phyloP scores from a whole-genome alignment of 2,329 filamentous ascomycete genomes.

The Apiospora aurea region DNA sequence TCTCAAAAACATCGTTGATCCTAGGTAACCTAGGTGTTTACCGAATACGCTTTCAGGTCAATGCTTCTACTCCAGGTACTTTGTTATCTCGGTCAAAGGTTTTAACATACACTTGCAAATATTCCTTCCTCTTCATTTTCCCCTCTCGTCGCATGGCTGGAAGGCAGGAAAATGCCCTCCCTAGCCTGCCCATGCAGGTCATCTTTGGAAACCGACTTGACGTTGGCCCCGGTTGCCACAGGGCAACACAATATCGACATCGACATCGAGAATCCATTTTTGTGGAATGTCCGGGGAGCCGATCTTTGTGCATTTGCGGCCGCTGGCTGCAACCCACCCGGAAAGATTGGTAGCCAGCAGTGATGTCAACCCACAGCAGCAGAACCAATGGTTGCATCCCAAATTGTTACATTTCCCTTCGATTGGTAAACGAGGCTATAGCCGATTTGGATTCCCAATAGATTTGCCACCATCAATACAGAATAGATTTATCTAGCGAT shows the following conservation, averaged over 20 bases:
- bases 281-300: constrained; percentile 9
- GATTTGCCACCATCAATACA: background rate
- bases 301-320: background rate
- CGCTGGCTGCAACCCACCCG: background rate
- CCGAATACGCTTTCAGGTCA: too few species aligned
- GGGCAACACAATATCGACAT: background rate
- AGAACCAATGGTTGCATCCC: background rate
- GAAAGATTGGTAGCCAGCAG: background rate
- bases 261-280: background rate
- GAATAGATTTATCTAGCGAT: background rate
- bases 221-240: background rate
- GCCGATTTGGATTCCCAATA: background rate
- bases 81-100: too few species aligned
- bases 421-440: background rate
- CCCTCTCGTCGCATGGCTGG: too few species aligned
- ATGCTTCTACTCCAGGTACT: background rate
- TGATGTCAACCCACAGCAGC: constrained; percentile 12
- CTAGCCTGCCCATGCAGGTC: too few species aligned
- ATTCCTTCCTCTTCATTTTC: background rate
- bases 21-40: background rate
- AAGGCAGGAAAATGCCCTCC: too few species aligned
- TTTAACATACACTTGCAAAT: too few species aligned
- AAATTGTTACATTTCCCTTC: background rate
- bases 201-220: background rate
- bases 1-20: background rate